Evolutionary conservation across 2,329 filamentous ascomycete species (phyloP), one percentile per base, ranked within the genome.

Genomic region (Fonsecaea erecta): DNA sequence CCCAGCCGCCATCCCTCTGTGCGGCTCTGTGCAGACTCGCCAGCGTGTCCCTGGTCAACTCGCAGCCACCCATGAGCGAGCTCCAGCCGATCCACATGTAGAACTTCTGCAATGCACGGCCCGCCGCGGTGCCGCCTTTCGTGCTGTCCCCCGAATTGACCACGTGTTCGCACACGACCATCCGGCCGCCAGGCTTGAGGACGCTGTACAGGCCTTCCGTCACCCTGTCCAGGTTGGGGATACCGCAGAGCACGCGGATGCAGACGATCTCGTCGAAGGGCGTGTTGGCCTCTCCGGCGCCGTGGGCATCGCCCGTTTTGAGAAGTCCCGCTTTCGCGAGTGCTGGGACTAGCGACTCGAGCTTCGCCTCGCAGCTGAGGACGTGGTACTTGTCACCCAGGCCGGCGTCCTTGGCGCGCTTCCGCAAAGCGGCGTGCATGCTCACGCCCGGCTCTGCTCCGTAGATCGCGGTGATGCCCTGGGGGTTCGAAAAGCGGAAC

Each of bases 151-250:
- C 84, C 2, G 81, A 78, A 69, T 84, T 85, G 24, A 76, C 78
- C 8, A 85, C 81, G 75, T 87, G 85, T 73, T 87, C 85, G 60
- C 79, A 82, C 37, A 86, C 75, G 11, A 86, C 74, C 74, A 86
- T 73, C 62, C 82, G 75, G 0, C 85, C 85, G 2, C 85, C 84
- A 0, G 84, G 84, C 66, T 81, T 83, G 51, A 86, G 71, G 65
- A 86, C 70, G 0, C 69, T 68, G 71, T 85, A 85, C 34, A 86
- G 68, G 0, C 79, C 78, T 1, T 73, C 71, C 16, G 81, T 76
- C 3, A 82, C 83, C 56, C 77, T 74, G 53, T 80, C 75, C 30
- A 80, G 76, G 43, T 80, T 72, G 0, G 83, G 82, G 12, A 86
- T 80, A 2, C 82, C 81, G 66, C 85, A 87, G 1, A 86, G 73